Base-by-base conservation (phyloP, 768 basidiomycete genomes). In the Kwoniella sp. region DNA sequence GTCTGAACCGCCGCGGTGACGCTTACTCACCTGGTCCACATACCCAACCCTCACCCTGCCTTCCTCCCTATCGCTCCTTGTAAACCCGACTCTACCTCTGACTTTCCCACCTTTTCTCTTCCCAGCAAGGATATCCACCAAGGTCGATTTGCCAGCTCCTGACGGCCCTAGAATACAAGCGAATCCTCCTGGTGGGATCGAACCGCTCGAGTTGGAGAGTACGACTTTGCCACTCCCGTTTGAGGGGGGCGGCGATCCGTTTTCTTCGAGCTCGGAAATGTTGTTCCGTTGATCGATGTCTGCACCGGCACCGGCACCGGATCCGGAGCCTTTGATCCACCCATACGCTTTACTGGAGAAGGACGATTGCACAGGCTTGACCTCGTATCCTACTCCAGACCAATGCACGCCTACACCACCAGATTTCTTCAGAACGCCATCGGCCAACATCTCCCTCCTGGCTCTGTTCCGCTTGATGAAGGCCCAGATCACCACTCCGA, bases 111-210 rank as follows among this genome's bases (percentile, higher is more conserved):
- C 84, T 82, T 96, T 97, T 69, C 82, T 83, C 78, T 90, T 93
- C 1, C 89, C 88, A 0, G 93, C 91, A 11, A 98, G 85, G 38
- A 96, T 87, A 74, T 98, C 94, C 20, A 96, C 88, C 38, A 97
- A 83, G 0, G 93, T 93, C 0, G 91, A 92, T 80, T 95, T 95
- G 48, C 93, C 93, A 20, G 92, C 91, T 61, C 93, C 93, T 71
- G 90, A 91, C 0, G 94, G 93, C 0, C 94, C 94, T 2, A 97
- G 85, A 61, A 96, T 87, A n/a, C 90, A 91, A 85, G 92, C 88
- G 83, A 96, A 87, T 66, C 90, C 86, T 11, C 94, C 93, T 0
- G 91, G 86, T 1, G 83, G 81, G n/a, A 95, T 86, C 11, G 81
- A 79, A 0, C 93, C 94, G 54, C 82, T 86, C 30, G 93, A 84